Evolutionary conservation across 1,284 basidiomycete species (phyloP), one percentile per base, ranked within the genome.

Genomic region (Ceratobasidium sp.): DNA sequence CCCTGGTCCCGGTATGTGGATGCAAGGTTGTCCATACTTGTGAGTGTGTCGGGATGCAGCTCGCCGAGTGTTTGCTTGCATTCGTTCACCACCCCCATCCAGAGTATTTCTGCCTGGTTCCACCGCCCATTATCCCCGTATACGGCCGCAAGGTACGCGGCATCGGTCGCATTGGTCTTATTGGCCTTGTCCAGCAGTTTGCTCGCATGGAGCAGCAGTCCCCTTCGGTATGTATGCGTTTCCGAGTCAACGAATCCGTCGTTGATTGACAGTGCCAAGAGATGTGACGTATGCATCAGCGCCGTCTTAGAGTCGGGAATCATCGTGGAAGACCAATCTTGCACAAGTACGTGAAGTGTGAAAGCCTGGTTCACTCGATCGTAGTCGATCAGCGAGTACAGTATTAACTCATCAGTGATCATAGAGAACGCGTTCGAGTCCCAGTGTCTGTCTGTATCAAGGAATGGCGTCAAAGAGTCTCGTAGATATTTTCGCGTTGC

Each of bases 211-310:
- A 51, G 13, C 49, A 51, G 49, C 49, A 51, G 33, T 33, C 33
- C 33, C 33, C 33, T 33, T 33, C 2, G 49, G 6, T 51, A 51
- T 33, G 6, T 51, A 51, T 20, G 20, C 49, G 13, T 51, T 13
- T 20, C 6, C 49, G 20, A 51, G 20, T 51, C 49, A n/a, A n/a
- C n/a, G n/a, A n/a, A 20, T 20, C 13, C 20, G 2, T 51, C n/a
- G 23, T 81, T 89, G 4, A 60, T 26, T 26, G 58, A 60, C 23
- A 60, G 23, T 28, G 58, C 58, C 28, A 60, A 33, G 13, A 60
- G 23, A 26, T 33, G 58, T 28, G 58, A 23, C 10, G 28, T 46
- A 40, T 18, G 51, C 18, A 23, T 23, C 33, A 20, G 28, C 23
- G 46, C 40, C 26, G 33, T 9, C 44, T 46, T 46, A 7, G 60